Conservation (phyloP, 2,329 filamentous ascomycete species). For the Diaporthe humulicola region DNA sequence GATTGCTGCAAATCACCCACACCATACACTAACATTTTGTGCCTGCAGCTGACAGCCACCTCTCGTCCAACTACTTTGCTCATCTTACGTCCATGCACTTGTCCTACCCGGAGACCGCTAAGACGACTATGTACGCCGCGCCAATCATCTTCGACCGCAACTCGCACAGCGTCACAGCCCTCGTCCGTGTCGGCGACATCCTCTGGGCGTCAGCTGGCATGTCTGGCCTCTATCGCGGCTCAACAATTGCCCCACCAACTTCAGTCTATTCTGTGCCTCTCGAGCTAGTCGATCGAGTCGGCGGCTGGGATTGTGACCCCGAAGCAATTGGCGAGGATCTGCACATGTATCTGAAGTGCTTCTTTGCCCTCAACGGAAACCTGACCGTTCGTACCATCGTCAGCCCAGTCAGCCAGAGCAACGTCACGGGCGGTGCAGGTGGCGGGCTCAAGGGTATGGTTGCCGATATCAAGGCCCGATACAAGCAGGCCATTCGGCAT, state of each 20-base stretch:
- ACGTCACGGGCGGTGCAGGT: slow-evolving; percentile 73
- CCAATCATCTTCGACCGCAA: slow-evolving; percentile 83
- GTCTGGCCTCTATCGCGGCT: slow-evolving; percentile 75
- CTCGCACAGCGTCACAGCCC: slow-evolving; percentile 74
- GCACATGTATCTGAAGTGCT: slow-evolving; percentile 85
- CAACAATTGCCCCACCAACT: slow-evolving; percentile 76
- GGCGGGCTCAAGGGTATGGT: slow-evolving; percentile 66
- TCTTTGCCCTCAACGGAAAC: slow-evolving; percentile 80
- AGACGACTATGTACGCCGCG: slow-evolving; percentile 75
- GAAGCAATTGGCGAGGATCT: slow-evolving; percentile 82
- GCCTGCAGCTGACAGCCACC: slow-evolving; percentile 75
- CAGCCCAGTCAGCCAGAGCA: slow-evolving; percentile 80
- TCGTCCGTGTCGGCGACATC: slow-evolving; percentile 79
- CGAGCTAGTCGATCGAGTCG: slow-evolving; percentile 75
- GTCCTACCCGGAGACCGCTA: slow-evolving; percentile 69
- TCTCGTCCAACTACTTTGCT: slow-evolving; percentile 76
- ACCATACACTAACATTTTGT: slow-evolving; percentile 47
- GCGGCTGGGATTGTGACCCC: slow-evolving; percentile 78
- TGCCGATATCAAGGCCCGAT: slow-evolving; percentile 73
- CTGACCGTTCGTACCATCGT: slow-evolving; percentile 74
- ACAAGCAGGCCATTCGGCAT: slow-evolving; percentile 79
- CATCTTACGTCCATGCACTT: slow-evolving; percentile 74
- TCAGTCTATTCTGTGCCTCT: slow-evolving; percentile 81
- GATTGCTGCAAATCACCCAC: slow-evolving; percentile 39
- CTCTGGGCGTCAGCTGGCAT: slow-evolving; percentile 80